Evolutionary conservation across 2,329 filamentous ascomycete species (phyloP).

Genomic region (Fusarium clavum): DNA sequence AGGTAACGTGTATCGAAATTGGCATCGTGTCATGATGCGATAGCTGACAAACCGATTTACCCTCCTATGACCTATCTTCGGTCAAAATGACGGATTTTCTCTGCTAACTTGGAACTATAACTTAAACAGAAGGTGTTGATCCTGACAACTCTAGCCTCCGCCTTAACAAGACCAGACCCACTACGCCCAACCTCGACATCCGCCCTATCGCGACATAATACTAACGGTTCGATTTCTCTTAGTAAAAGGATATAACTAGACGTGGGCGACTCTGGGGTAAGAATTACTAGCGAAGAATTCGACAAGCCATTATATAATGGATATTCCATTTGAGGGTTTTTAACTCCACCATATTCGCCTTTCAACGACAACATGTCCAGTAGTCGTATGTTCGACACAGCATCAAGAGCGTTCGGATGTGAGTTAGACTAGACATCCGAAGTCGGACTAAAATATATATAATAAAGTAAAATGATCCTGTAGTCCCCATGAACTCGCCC

Average conservation of each 20-base stretch:
- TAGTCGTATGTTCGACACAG: not conserved
- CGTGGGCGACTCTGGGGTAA: not conserved
- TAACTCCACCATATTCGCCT: conserved; percentile 31
- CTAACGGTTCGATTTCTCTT: not conserved
- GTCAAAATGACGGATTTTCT: no score
- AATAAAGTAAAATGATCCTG: not conserved
- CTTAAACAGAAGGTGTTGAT: conserved; percentile 4
- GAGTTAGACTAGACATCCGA: not conserved
- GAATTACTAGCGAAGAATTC: not conserved
- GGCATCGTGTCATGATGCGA: no score
- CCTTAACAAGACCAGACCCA: conserved; percentile 31
- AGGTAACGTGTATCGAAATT: no score
- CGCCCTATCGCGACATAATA: conserved; percentile 25
- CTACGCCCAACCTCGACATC: conserved; percentile 34
- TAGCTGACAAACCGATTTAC: no score
- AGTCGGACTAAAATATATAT: not conserved
- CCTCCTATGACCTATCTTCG: no score
- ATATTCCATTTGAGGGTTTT: not conserved
- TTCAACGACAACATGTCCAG: conserved; percentile 18
- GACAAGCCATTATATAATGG: conserved; percentile 27
- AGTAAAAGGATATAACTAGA: not conserved
- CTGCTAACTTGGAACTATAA: not conserved
- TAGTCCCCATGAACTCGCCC: not conserved
- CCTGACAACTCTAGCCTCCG: conserved; percentile 23
- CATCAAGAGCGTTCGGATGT: not conserved